Percentiles rank a stretch among this genome's conserved stretches.
Conservation (phyloP, 2,329 filamentous ascomycete genomes). For the Aspergillus sp. region DNA sequence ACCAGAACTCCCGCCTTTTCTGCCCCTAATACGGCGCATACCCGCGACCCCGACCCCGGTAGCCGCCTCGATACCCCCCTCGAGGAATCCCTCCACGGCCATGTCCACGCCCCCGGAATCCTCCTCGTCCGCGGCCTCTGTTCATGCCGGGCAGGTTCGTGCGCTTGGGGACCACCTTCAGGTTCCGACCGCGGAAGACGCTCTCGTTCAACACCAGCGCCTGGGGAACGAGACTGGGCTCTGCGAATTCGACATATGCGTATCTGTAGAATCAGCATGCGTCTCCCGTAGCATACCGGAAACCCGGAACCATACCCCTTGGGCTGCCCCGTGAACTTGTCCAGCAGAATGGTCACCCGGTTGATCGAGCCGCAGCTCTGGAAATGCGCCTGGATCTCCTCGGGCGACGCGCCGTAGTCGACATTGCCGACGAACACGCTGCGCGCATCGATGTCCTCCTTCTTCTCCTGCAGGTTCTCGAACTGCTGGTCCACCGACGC, state of each 20-base stretch:
- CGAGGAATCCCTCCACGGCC: constrained; percentile 40
- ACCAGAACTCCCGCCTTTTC: no score
- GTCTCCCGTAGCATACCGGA: not conserved
- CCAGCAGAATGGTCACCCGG: constrained; percentile 89
- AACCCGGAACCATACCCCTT: constrained; percentile 64
- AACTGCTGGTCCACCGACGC: constrained; percentile 74
- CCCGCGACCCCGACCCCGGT: constrained; percentile 38
- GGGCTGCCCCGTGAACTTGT: constrained; percentile 98
- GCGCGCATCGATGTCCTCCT: constrained; percentile 87
- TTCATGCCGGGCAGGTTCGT: constrained; percentile 95
- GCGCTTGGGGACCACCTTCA: constrained; percentile 92
- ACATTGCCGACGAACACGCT: constrained; percentile 99
- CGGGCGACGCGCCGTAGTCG: constrained; percentile 91
- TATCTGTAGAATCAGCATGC: constrained; percentile 53
- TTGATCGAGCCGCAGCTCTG: constrained; percentile 97
- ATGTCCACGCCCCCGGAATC: constrained; percentile 41
- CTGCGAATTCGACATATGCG: constrained; percentile 96
- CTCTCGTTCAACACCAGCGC: constrained; percentile 94
- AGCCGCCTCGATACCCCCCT: constrained; percentile 53
- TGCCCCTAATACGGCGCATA: constrained; percentile 36
- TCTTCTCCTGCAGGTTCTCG: constrained; percentile 77
- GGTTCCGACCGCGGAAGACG: constrained; percentile 83
- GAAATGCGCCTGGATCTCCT: constrained; percentile 98
- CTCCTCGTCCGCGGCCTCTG: constrained; percentile 53
- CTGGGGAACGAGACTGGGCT: constrained; percentile 84